Evolutionary conservation across 139 green algal species (phyloP).

Genomic region (Picochlorum sp.): DNA sequence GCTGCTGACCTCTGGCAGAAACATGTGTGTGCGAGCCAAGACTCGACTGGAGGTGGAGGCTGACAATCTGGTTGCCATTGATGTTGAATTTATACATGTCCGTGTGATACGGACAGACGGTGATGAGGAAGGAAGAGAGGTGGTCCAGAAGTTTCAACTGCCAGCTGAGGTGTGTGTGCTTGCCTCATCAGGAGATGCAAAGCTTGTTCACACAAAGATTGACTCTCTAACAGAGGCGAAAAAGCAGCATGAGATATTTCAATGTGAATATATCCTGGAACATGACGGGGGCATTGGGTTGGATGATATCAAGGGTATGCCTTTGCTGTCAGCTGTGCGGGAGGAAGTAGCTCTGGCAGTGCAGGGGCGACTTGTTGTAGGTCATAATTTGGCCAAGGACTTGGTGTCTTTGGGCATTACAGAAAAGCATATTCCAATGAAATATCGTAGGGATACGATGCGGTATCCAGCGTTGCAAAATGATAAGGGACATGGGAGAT

Average conservation of each 20-base stretch:
- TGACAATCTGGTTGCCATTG: conserved; percentile 14
- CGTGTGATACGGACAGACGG: neutral
- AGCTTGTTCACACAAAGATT: conserved; percentile 15
- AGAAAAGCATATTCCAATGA: neutral
- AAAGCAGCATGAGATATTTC: neutral
- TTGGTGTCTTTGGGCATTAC: conserved; percentile 20
- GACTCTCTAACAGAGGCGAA: conserved; percentile 3
- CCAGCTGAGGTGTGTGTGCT: conserved; percentile 32
- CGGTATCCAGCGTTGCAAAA: conserved; percentile 19
- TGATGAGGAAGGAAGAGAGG: neutral
- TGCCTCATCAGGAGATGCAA: conserved; percentile 3
- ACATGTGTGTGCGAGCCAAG: neutral
- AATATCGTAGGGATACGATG: conserved; percentile 8
- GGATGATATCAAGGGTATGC: conserved; percentile 1
- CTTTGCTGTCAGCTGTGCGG: conserved; percentile 9
- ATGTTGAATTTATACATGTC: conserved; percentile 29
- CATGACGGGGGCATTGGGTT: conserved; percentile 12
- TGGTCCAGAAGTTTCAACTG: conserved; percentile 4
- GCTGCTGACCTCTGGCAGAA: neutral
- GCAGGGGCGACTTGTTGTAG: conserved; percentile 19
- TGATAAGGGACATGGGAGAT: conserved; percentile 9
- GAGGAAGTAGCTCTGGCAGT: neutral
- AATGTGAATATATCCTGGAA: neutral
- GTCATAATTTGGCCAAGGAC: conserved; percentile 31
- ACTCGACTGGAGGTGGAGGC: conserved; percentile 15